Percentiles rank a stretch among this genome's conserved stretches.
Evolutionary conservation across 257 asterid genomes (phyloP).

Genomic region (Fraxinus quadrangulata): DNA sequence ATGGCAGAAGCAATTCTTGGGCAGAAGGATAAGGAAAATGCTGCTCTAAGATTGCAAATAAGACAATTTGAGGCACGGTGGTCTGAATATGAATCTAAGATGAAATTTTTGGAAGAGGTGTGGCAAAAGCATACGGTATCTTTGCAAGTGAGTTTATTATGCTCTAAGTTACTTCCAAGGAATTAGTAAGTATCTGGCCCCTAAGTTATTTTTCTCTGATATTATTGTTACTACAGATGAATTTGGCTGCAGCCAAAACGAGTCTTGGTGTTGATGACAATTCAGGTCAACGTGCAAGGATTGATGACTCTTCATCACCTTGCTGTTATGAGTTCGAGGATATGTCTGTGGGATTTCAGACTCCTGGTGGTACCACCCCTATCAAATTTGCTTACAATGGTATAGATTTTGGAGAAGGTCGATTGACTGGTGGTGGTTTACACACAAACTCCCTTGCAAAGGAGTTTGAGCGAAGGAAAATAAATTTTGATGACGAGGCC

Average conservation of each 20-base stretch:
- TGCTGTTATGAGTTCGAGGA: conserved; percentile 43
- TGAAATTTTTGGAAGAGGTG: conserved; percentile 59
- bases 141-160: conserved; percentile 52
- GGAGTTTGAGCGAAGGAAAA: conserved; percentile 46
- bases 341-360: conserved; percentile 37
- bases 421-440: conserved; percentile 32
- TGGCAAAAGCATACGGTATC: conserved; percentile 71
- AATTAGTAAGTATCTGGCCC: neutral
- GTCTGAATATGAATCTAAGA: conserved; percentile 59
- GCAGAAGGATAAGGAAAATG: conserved; percentile 59
- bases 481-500: conserved; percentile 40
- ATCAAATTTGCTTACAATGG: conserved; percentile 31
- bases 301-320: conserved; percentile 39
- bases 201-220: conserved; percentile 1
- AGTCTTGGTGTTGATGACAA: conserved; percentile 45
- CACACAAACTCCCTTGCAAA: conserved; percentile 32
- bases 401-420: conserved; percentile 29
- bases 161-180: neutral
- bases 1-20: conserved; percentile 48
- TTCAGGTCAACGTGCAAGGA: conserved; percentile 33
- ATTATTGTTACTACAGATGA: conserved; percentile 53
- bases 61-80: conserved; percentile 48
- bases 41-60: conserved; percentile 53
- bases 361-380: conserved; percentile 41
- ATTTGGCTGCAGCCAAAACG: conserved; percentile 68